A percentile compares a stretch with the other conserved stretches of the same genome.
Conservation (phyloP, 495 filamentous ascomycete genomes). For the Ramalina peruviana region DNA sequence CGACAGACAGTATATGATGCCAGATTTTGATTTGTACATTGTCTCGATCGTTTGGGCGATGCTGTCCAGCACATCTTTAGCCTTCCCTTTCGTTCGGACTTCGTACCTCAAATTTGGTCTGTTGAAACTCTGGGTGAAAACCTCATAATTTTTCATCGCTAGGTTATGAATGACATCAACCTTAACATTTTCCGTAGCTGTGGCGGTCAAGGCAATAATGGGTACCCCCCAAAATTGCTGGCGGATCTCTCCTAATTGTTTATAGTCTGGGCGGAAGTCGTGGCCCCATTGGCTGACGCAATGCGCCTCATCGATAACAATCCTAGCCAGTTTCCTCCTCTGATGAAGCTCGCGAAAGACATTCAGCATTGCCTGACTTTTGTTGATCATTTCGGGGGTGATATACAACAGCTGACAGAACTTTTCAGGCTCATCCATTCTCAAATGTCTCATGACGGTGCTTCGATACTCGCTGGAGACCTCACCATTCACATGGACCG, state of each 20-base stretch:
- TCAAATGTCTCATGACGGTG: constrained; percentile 45
- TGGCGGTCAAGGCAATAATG: constrained; percentile 87
- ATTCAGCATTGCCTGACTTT: constrained; percentile 48
- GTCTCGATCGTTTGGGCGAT: constrained; percentile 60
- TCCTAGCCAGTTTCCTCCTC: constrained; percentile 59
- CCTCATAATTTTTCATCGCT: constrained; percentile 56
- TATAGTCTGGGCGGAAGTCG: constrained; percentile 96
- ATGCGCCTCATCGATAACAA: constrained; percentile 96
- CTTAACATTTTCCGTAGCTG: constrained; percentile 85
- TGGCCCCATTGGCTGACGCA: constrained; percentile 99
- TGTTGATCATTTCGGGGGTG: constrained; percentile 91
- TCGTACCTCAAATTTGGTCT: constrained; percentile 82
- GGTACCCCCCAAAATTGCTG: constrained; percentile 60
- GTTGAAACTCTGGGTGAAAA: constrained; percentile 87
- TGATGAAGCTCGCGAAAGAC: constrained; percentile 48
- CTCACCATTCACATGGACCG: constrained; percentile 68
- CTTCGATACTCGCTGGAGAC: constrained; percentile 38
- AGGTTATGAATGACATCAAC: constrained; percentile 82
- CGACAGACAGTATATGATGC: constrained; percentile 91
- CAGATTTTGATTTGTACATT: constrained; percentile 54
- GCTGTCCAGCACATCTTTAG: constrained; percentile 41
- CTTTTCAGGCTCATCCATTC: constrained; percentile 47
- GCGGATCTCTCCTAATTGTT: constrained; percentile 61
- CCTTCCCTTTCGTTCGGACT: constrained; percentile 45
- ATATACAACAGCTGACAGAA: constrained; percentile 78